Base-by-base conservation (phyloP, 2,329 filamentous ascomycete species). In the Neonectria magnoliae region DNA sequence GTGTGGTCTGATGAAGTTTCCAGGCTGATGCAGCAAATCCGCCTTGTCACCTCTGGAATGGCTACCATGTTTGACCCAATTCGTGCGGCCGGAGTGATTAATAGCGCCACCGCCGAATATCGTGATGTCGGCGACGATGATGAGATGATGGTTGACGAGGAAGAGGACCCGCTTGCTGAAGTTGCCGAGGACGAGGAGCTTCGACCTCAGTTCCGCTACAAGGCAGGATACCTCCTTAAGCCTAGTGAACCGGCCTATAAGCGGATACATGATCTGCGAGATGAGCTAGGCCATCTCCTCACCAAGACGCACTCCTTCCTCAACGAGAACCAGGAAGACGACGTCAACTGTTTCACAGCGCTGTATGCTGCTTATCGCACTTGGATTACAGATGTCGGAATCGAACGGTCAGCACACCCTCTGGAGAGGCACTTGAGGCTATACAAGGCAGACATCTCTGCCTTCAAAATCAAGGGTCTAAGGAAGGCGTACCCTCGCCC, bases 1-100 rank as follows among this genome's bases (percentile, higher is more conserved):
- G 95, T 98, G 73, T 99, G 96, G 96, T 98, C 95, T 0, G 96
- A 99, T 77, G 97, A 99, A 77, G 91, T 98, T 29, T 95, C 94
- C 2, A 86, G 96, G 60, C 93, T 97, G 70, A 85, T 99, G 61
- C 93, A 95, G 13, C 90, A 98, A 56, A 84, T 99, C 14, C 87
- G 95, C 31, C 85, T 99, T n/a, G 89, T 97, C 48, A 89, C 97
- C 27, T 97, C 95, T 3, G 96, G 96, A 57, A 90, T 97, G 62
- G 94, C 95, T 8, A 90, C 92, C 1, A 84, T 99, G 11, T 98
- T 99, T 76, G 93, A 98, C 74, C 90, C 93, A 1, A 87, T 89
- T 71, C 88, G 90, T 18, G 90, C 90, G 4, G 90, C 91, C 20
- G 78, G 77, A 8, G 85, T 86, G 29, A 79, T 85, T 57, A 75